Conservation (phyloP, 176 grass and related monocot species). For the Lolium perenne region DNA sequence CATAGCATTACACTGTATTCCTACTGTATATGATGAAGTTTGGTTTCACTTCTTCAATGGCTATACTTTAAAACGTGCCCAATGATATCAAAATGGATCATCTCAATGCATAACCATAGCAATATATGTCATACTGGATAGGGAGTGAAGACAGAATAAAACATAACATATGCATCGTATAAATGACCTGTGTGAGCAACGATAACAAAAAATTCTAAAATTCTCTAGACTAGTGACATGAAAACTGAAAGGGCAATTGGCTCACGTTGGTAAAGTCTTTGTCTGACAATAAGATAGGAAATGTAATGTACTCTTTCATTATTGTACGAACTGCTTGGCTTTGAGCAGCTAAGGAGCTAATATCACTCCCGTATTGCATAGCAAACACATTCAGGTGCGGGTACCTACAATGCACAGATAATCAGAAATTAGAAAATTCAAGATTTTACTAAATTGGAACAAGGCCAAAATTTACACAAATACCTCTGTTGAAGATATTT, state of each 20-base stretch:
- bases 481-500: constrained; percentile 75
- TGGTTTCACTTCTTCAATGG: neutral
- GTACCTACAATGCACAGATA: constrained; percentile 46
- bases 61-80: neutral
- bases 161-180: constrained; percentile 22
- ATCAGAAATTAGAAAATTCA: constrained; percentile 24
- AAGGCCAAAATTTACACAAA: neutral
- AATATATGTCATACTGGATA: neutral
- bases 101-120: neutral
- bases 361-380: constrained; percentile 50
- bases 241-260: constrained; percentile 29
- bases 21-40: neutral
- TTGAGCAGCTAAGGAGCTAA: constrained; percentile 47
- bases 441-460: constrained; percentile 19
- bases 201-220: constrained; percentile 13
- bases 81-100: constrained; percentile 17
- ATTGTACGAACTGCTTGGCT: constrained; percentile 38
- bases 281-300: constrained; percentile 59
- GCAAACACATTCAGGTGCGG: constrained; percentile 57
- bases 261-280: constrained; percentile 60
- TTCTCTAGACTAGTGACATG: constrained; percentile 10
- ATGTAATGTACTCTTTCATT: constrained; percentile 55
- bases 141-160: constrained; percentile 4
- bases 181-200: neutral
- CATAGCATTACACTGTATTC: neutral